Evolutionary conservation across 768 basidiomycete genomes (phyloP).

Genomic region (Calvatia gigantea): DNA sequence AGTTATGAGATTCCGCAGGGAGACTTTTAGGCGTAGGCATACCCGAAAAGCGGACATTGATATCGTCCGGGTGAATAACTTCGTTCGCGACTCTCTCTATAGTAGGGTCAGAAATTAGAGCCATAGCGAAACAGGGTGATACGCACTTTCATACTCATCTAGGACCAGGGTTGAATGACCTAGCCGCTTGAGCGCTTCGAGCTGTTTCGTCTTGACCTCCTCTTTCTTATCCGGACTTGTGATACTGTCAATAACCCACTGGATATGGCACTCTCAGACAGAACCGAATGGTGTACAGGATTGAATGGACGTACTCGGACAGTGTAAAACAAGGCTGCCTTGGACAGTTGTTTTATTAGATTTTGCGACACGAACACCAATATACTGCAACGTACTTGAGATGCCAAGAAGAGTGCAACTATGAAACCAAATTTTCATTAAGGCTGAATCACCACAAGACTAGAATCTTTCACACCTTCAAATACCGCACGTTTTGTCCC

Average conservation of each 20-base stretch:
- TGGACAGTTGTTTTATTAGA: slow-evolving; percentile 26
- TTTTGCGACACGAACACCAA: slow-evolving; percentile 1
- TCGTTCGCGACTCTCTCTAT: slow-evolving; percentile 86
- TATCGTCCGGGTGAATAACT: slow-evolving; percentile 90
- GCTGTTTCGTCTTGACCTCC: slow-evolving; percentile 63
- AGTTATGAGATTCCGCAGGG: slow-evolving; percentile 11
- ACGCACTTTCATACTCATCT: slow-evolving; percentile 87
- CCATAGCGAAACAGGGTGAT: neutral
- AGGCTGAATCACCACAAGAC: slow-evolving; percentile 1
- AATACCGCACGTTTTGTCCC: slow-evolving; percentile 41
- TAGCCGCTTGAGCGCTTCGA: slow-evolving; percentile 65
- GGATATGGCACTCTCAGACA: slow-evolving; percentile 1
- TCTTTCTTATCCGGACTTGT: slow-evolving; percentile 51
- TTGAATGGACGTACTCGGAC: slow-evolving; percentile 48
- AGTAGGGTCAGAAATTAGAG: slow-evolving; percentile 4
- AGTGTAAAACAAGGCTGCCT: slow-evolving; percentile 81
- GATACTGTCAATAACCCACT: slow-evolving; percentile 69
- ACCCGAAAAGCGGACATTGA: slow-evolving; percentile 74
- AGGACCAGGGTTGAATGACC: slow-evolving; percentile 74
- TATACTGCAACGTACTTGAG: slow-evolving; percentile 38
- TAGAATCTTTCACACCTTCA: slow-evolving; percentile 32
- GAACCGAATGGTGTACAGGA: neutral
- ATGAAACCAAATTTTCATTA: slow-evolving; percentile 11
- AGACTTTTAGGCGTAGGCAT: slow-evolving; percentile 15
- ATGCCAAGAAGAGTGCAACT: slow-evolving; percentile 52